Evolutionary conservation across 345 rosid species (phyloP).

Genomic region (Aegle marmelos): DNA sequence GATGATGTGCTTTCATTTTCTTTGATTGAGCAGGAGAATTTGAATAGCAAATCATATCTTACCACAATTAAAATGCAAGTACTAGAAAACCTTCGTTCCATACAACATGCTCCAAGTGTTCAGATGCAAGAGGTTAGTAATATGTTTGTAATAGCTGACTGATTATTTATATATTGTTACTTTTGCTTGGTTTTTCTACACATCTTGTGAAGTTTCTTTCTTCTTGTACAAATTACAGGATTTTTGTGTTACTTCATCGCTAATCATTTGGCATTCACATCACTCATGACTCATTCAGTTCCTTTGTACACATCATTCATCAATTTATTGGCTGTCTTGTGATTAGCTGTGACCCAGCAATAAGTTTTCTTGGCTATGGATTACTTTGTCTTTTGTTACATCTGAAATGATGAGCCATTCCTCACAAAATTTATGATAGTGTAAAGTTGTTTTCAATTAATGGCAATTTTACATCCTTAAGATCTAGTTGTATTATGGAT

Average conservation of each 20-base stretch:
- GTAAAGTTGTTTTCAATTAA: background rate
- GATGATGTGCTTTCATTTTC: constrained; percentile 3
- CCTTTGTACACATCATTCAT: background rate
- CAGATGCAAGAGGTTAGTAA: constrained; percentile 92
- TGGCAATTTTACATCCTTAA: background rate
- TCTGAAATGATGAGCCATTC: background rate
- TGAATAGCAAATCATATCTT: constrained; percentile 82
- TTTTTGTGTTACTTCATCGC: background rate
- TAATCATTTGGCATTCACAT: background rate
- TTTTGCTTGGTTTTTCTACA: background rate
- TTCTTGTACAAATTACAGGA: background rate
- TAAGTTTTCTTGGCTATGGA: background rate
- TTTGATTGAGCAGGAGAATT: constrained; percentile 69
- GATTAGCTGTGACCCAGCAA: background rate
- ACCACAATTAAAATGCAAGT: constrained; percentile 85
- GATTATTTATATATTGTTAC: background rate
- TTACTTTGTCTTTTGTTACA: background rate
- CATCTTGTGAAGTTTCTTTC: background rate
- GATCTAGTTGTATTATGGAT: background rate
- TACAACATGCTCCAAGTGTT: constrained; percentile 94
- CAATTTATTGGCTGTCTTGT: background rate
- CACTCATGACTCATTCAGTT: background rate
- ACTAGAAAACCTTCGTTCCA: constrained; percentile 78
- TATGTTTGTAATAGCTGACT: background rate
- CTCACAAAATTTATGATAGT: background rate